Evolutionary conservation across 345 rosid species (phyloP), one percentile per base, ranked within the genome.

Genomic region (Aegle marmelos): DNA sequence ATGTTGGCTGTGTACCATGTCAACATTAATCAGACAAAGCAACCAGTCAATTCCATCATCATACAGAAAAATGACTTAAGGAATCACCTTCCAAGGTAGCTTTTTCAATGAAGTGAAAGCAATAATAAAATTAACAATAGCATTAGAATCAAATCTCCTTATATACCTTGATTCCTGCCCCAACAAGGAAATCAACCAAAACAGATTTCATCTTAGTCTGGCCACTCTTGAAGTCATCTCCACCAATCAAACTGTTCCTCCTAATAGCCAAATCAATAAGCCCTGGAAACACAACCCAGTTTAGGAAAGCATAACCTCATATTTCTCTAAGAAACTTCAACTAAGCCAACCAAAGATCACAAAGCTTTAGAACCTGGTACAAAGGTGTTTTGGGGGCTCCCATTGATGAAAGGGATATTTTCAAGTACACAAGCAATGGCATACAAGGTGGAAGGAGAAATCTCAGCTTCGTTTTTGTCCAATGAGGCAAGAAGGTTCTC

Each of bases 191-290:
- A 88, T 96, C 97, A 24, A 96, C 98, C 39, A 92, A 86, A 3
- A 92, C 97, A 17, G 98, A 96, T 76, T 94, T 94, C 95, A 96
- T 96, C 91, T 96, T 96, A 80, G 99, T 96, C 87, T 96, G 99
- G 74, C 99, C 99, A 85, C 98, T 96, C 88, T 96, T 96, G 87
- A 96, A 96, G 87, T 96, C 98, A 81, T 96, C 98, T 64, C 98
- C 99, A 70, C 99, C 99, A 34, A 96, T 96, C 84, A 96, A 86
- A 72, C 92, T 80, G 89, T 92, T 92, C 81, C 88, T 89, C 86
- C 82, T 81, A 24, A 94, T 90, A 37, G 98, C 98, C 86, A 96
- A 81, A 77, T 96, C 98, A 76, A 96, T 89, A n/a, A 96, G 89
- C 81, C 99, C 98, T 92, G 89, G 24, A 70, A 7, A 74, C 39